Evolutionary conservation across 1,284 basidiomycete species (phyloP).

Genomic region (Leccinum pachyderme): DNA sequence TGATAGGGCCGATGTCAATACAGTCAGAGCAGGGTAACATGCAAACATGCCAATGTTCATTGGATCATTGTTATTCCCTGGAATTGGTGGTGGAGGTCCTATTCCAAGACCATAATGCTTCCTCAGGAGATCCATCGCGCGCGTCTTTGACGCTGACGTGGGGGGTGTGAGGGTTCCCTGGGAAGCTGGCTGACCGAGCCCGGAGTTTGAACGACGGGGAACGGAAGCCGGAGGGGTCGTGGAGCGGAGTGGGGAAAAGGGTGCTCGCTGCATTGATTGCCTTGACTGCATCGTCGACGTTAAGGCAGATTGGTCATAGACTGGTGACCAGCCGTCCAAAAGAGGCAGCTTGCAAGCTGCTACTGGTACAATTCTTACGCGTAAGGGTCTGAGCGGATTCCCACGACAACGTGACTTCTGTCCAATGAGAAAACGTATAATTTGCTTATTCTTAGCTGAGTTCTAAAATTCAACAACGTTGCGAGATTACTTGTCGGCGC

Average conservation of each 20-base stretch:
- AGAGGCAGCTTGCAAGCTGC: too few relatives aligned
- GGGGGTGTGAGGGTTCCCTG: conserved; percentile 19
- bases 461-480: too few relatives aligned
- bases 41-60: conserved; percentile 66
- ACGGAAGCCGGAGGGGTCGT: conserved; percentile 19
- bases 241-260: conserved; percentile 30
- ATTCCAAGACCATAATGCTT: conserved; percentile 82
- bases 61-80: conserved; percentile 60
- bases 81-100: conserved; percentile 60
- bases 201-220: conserved; percentile 18
- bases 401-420: too few relatives aligned
- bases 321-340: too few relatives aligned
- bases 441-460: too few relatives aligned
- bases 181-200: conserved; percentile 18
- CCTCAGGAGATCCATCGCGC: conserved; percentile 74
- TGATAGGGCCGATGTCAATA: conserved; percentile 29
- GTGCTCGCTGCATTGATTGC: conserved; percentile 21
- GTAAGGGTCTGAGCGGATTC: too few relatives aligned
- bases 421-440: too few relatives aligned
- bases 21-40: not conserved
- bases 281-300: conserved; percentile 18
- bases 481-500: too few relatives aligned
- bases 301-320: too few relatives aligned
- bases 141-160: conserved; percentile 44
- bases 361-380: too few relatives aligned